Evolutionary conservation across 139 green algal species (phyloP), one percentile per base, ranked within the genome.

Genomic region (Mychonastes homosphaera): DNA sequence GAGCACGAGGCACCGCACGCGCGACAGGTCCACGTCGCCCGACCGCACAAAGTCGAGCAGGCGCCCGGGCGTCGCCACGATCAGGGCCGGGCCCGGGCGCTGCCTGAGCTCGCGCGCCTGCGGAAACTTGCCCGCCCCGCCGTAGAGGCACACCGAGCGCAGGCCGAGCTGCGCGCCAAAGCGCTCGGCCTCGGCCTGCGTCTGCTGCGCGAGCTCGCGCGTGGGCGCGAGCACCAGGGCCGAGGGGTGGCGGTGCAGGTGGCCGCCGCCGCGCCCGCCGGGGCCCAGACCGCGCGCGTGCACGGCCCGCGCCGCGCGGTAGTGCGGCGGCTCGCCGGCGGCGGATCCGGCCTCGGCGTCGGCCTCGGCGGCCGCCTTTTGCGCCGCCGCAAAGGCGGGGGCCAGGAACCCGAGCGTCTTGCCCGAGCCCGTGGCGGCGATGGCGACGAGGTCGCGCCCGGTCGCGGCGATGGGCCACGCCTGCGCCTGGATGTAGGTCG

Each of bases 161-260:
- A 86, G 39, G 43, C 52, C 21, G 32, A 69, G 21, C 15, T 26
- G 40, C 6, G 3, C 3, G 51, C 52, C 13, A 21, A 53, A 15
- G 9, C 21, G 18, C 45, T 29, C 60, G 3, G 48, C 49, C 12
- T 67, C 60, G 9, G 41, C 16, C 58, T 65, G 47, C 5, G 48
- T 91, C 71, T 94, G 86, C 48, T 79, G 68, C 16, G 80, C 86
- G n/a, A 92, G 74, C 83, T 94, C 86, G 9, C 87, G 76, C 8
- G 87, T 95, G 38, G 87, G 87, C 15, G 83, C 87, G 49, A 92
- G 67, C 34, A 91, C 77, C 34, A 86, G 70, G 35, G 78, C 65
- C 12, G 54, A 79, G 2, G 71, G 80, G n/a, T n/a, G n/a, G n/a
- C n/a, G n/a, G n/a, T n/a, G n/a, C n/a, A n/a, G n/a, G n/a, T n/a